phyloP scores from a whole-genome alignment of 2,329 filamentous ascomycete species.

The Magnaporthales sp. region DNA sequence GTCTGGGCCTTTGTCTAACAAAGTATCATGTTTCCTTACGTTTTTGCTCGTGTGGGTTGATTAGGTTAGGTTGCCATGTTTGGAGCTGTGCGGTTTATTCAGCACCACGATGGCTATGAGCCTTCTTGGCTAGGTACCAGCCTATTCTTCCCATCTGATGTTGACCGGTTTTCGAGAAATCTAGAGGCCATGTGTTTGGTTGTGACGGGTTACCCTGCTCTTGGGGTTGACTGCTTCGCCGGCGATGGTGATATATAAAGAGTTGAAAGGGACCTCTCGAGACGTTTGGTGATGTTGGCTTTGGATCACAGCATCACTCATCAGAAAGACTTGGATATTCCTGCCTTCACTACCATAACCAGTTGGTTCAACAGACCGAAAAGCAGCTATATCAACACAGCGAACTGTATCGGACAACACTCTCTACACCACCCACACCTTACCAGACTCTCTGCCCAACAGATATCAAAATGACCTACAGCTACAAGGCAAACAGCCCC shows the following conservation, averaged over 20 bases:
- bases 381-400: background rate
- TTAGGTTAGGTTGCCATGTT: background rate
- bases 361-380: background rate
- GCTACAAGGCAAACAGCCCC: background rate
- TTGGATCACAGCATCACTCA: background rate
- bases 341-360: background rate
- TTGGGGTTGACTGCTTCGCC: background rate
- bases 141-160: background rate
- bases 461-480: conserved; percentile 1
- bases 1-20: too few species aligned
- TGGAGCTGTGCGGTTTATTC: background rate
- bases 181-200: background rate
- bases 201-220: background rate
- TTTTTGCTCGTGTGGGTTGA: background rate
- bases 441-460: background rate
- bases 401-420: background rate
- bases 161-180: background rate
- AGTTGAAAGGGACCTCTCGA: background rate
- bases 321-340: background rate
- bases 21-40: background rate
- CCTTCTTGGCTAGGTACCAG: background rate
- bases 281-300: background rate
- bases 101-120: background rate
- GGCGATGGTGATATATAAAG: background rate
- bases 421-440: background rate